Evolutionary conservation across 2,329 filamentous ascomycete species (phyloP).

Genomic region (Colletotrichum siamense): DNA sequence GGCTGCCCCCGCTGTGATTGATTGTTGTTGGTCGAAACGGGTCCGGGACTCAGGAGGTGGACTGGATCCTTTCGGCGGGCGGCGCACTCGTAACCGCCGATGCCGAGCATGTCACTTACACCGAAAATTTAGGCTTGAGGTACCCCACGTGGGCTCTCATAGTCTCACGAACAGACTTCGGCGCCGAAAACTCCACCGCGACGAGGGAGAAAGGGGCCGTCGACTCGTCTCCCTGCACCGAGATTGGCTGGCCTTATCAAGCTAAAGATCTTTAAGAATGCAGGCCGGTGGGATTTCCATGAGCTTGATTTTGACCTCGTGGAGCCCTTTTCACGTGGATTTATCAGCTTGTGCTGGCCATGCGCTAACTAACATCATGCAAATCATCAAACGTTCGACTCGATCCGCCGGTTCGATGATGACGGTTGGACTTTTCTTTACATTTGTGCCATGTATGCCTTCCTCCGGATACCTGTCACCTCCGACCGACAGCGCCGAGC

Average conservation of each 20-base stretch:
- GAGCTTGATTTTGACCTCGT: not conserved
- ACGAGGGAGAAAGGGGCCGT: not conserved
- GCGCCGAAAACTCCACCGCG: not conserved
- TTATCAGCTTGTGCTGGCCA: not conserved
- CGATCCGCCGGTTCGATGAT: not conserved
- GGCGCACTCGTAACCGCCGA: not conserved
- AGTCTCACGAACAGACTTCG: not conserved
- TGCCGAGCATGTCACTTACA: not conserved
- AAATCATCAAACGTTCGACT: not conserved
- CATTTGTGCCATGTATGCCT: not conserved
- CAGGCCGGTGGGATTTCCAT: not conserved
- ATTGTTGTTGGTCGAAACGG: not conserved
- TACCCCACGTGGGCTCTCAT: not conserved
- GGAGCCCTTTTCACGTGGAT: not conserved
- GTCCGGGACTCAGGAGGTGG: not conserved
- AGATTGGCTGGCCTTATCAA: not conserved
- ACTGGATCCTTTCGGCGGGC: not conserved
- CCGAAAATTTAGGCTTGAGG: not conserved
- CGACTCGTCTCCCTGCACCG: not conserved
- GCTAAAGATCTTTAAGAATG: not conserved
- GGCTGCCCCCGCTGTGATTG: not conserved
- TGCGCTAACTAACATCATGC: not conserved
- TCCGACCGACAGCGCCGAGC: not conserved
- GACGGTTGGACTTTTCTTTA: not conserved
- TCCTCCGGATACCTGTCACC: not conserved